Evolutionary conservation across 2,329 filamentous ascomycete species (phyloP).

Genomic region (Malbranchea cinnamomea): DNA sequence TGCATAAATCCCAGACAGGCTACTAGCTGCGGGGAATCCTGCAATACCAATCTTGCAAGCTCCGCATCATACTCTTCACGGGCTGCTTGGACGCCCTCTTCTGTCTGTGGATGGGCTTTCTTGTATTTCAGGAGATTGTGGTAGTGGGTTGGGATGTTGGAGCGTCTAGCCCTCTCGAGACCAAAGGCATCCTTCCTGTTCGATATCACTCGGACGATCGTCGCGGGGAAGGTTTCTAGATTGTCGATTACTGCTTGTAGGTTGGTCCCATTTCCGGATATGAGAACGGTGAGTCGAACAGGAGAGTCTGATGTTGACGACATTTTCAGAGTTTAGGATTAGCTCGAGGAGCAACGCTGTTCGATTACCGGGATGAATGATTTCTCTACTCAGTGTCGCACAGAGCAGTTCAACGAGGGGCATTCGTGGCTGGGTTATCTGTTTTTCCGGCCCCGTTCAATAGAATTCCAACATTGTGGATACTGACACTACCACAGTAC

Average conservation of each 20-base stretch:
- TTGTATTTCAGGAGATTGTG: slow-evolving; percentile 71
- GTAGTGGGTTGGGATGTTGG: slow-evolving; percentile 57
- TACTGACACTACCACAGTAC: too few relatives aligned
- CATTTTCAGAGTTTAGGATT: too few relatives aligned
- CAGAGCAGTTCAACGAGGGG: too few relatives aligned
- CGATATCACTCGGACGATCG: slow-evolving; percentile 49
- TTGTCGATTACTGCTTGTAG: slow-evolving; percentile 62
- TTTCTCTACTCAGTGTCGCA: too few relatives aligned
- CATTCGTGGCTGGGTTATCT: too few relatives aligned
- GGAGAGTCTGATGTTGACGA: too few relatives aligned
- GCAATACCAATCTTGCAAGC: slow-evolving; percentile 52
- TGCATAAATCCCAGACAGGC: slow-evolving; percentile 84
- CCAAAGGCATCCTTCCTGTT: slow-evolving; percentile 52
- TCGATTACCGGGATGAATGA: too few relatives aligned
- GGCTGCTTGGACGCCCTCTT: slow-evolving; percentile 35
- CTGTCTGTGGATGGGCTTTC: slow-evolving; percentile 46
- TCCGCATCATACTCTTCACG: slow-evolving; percentile 60
- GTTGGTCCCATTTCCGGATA: slow-evolving; percentile 62
- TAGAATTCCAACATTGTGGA: too few relatives aligned
- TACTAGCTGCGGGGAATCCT: slow-evolving; percentile 54
- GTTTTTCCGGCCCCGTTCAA: too few relatives aligned
- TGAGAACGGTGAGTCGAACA: slow-evolving; percentile 49
- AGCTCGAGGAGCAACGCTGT: too few relatives aligned
- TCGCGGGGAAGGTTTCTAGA: slow-evolving; percentile 35
- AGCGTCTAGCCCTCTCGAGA: slow-evolving; percentile 43